A percentile compares a stretch with the other conserved stretches of the same genome.
Evolutionary conservation across 2,329 filamentous ascomycete genomes (phyloP).

Genomic region (Alternaria hordeiaustralica): DNA sequence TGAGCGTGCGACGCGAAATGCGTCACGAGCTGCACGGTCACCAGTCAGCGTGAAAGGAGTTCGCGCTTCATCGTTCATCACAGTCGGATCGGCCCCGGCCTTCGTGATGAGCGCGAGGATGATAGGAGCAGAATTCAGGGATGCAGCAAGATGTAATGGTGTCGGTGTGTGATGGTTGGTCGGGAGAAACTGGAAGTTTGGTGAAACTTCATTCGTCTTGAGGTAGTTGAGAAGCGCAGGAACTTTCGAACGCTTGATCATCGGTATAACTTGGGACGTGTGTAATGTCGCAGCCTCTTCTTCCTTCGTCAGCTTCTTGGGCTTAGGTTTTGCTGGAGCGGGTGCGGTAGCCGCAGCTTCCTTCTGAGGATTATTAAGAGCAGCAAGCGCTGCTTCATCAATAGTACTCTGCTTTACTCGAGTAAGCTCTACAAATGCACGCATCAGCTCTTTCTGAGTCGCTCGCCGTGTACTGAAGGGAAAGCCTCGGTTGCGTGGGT

Average conservation of each 20-base stretch:
- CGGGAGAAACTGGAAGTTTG: slow-evolving; percentile 79
- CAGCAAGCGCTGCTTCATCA: slow-evolving; percentile 66
- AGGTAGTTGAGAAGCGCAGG: slow-evolving; percentile 87
- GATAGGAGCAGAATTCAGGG: slow-evolving; percentile 79
- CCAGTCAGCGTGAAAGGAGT: slow-evolving; percentile 87
- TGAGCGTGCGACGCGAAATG: slow-evolving; percentile 85
- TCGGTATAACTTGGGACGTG: slow-evolving; percentile 84
- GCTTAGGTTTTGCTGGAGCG: slow-evolving; percentile 53
- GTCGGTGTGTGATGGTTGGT: slow-evolving; percentile 78
- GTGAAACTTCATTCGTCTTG: slow-evolving; percentile 71
- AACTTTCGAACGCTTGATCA: slow-evolving; percentile 88
- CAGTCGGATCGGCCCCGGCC: slow-evolving; percentile 74
- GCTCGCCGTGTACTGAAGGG: slow-evolving; percentile 92
- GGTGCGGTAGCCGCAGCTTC: slow-evolving; percentile 49
- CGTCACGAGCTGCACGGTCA: slow-evolving; percentile 83
- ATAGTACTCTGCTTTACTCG: slow-evolving; percentile 84
- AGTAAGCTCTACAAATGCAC: slow-evolving; percentile 91
- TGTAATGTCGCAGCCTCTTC: slow-evolving; percentile 84
- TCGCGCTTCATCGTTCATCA: slow-evolving; percentile 70
- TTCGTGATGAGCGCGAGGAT: slow-evolving; percentile 78
- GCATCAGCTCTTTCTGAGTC: slow-evolving; percentile 93
- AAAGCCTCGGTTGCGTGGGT: slow-evolving; percentile 82
- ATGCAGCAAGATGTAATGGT: slow-evolving; percentile 83
- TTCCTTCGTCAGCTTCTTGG: slow-evolving; percentile 74
- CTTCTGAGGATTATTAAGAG: slow-evolving; percentile 54